A percentile compares a stretch with the other conserved stretches of the same genome.
phyloP scores from a whole-genome alignment of 768 basidiomycete species.

The Suillus cothurnatus region DNA sequence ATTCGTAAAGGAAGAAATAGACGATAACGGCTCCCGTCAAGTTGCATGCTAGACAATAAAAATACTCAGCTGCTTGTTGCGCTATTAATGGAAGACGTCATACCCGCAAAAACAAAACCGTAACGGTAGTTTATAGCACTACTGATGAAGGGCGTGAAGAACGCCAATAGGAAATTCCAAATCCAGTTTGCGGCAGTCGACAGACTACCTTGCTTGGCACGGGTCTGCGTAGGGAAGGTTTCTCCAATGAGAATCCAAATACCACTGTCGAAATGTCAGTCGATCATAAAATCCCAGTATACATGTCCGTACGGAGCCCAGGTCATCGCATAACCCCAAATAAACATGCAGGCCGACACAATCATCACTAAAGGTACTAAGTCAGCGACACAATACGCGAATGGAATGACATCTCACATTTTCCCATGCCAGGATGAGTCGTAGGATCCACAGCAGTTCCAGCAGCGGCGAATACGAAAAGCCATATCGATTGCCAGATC shows the following conservation, averaged over 20 bases:
- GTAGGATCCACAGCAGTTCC: slow-evolving; percentile 63
- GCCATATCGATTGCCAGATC: slow-evolving; percentile 69
- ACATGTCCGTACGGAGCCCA: slow-evolving; percentile 54
- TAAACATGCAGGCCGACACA: slow-evolving; percentile 70
- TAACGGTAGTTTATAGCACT: slow-evolving; percentile 58
- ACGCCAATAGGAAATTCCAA: slow-evolving; percentile 73
- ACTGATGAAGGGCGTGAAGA: slow-evolving; percentile 79
- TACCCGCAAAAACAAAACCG: slow-evolving; percentile 72
- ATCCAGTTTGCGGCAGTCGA: slow-evolving; percentile 68
- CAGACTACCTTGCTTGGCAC: slow-evolving; percentile 70
- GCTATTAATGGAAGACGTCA: slow-evolving; percentile 13
- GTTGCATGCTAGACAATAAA: slow-evolving; percentile 47
- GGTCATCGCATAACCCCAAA: slow-evolving; percentile 69
- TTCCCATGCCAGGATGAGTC: slow-evolving; percentile 51
- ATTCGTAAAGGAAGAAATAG: slow-evolving; percentile 78
- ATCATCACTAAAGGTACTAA: slow-evolving; percentile 51
- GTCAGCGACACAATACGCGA: slow-evolving; percentile 1
- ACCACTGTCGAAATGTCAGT: slow-evolving; percentile 37
- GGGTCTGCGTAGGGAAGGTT: slow-evolving; percentile 72
- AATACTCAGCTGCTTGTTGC: neutral
- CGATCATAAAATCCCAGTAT: neutral
- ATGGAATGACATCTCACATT: slow-evolving; percentile 35
- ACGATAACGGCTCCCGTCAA: slow-evolving; percentile 60
- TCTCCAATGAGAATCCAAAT: slow-evolving; percentile 81
- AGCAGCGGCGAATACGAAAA: slow-evolving; percentile 73